Evolutionary conservation across 495 filamentous ascomycete species (phyloP), one percentile per base, ranked within the genome.

Genomic region (Cercophora newfieldiana): DNA sequence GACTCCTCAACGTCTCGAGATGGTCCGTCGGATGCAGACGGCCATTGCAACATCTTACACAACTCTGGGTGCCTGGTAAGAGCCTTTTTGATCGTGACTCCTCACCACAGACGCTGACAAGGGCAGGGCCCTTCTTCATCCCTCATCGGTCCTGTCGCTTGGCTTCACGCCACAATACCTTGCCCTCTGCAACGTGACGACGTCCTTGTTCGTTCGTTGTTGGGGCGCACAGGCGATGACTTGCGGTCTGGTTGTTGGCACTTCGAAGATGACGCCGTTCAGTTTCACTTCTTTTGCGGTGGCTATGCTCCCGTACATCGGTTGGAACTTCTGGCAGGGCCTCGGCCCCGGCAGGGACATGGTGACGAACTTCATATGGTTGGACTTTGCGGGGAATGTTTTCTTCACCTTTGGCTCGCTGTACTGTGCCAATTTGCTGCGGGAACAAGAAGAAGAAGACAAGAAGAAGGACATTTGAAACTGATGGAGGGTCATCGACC

Each of bases 141-240:
- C 72, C 0, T 64, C 66, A 18, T 73, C 71, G 0, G 71, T 73
- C 49, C 56, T 73, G 24, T 33, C 68, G 7, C 65, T 75, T 26
- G 63, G 63, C 53, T 65, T 75, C 44, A 68, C 64, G 1, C 71
- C 71, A 24, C 49, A 51, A 28, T 73, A 69, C 60, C 55, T 59
- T 8, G 31, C 66, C 63, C 59, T 68, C 24, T 25, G 59, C 57
- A 72, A 64, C 37, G 53, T 33, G 18, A 73, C 71, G 24, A 71
- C 72, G 18, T 18, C 59, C 16, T 66, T 75, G 29, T 61, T 71
- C 21, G 57, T 57, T 49, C 68, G 72, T 7, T 75, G 72, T 57
- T 75, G 71, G 48, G 72, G 72, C 47, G 71, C 72, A 21, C 72
- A 75, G 57, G 72, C 72, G n/a, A 73, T 74, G 72, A 74, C 68